Evolutionary conservation across 2,329 filamentous ascomycete species (phyloP), one percentile per base, ranked within the genome.

Genomic region (Microascus cirrosus): DNA sequence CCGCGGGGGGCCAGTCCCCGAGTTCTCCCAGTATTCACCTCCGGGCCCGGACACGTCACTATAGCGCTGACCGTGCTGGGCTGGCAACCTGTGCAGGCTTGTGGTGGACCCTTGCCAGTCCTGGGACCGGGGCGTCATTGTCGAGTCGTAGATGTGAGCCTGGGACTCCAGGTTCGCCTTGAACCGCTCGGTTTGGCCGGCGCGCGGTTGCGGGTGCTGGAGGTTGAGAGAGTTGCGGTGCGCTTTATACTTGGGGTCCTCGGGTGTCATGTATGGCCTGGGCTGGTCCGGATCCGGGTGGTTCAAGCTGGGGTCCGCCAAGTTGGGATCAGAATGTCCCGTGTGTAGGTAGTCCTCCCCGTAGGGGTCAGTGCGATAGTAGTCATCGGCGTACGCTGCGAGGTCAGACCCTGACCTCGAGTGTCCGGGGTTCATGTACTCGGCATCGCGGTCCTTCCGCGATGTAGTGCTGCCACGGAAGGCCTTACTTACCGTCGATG

Each of bases 381-480:
- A 67, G 50, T 77, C 77, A 61, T 84, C 78, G n/a, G 84, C 81
- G 61, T 88, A 87, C 15, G 83, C 78, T 15, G 78, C 84, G 48
- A 92, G 67, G 64, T 91, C 87, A 0, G 89, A 94, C 1, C 83
- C 87, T 11, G 90, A 94, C 42, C 87, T 84, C 35, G 91, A 96
- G n/a, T 76, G 75, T 2, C 76, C 71, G 39, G 58, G 51, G 28
- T 51, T 22, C 35, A 55, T 48, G 79, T 73, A 84, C 70, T 71
- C 85, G 73, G 75, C 86, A 70, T 77, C 51, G 80, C 77, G 65
- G 80, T 82, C 67, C 76, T 77, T 58, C 52, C 55, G 24, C 22
- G 72, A 75, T 54, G 78, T 77, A 52, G 50, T 51, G 65, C 84
- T 89, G 65, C 82, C 83, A 48, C 87, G 83, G 69, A 92, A 87